Conservation (phyloP, 129 eudicot genomes). For the Oenanthe sinensis region DNA sequence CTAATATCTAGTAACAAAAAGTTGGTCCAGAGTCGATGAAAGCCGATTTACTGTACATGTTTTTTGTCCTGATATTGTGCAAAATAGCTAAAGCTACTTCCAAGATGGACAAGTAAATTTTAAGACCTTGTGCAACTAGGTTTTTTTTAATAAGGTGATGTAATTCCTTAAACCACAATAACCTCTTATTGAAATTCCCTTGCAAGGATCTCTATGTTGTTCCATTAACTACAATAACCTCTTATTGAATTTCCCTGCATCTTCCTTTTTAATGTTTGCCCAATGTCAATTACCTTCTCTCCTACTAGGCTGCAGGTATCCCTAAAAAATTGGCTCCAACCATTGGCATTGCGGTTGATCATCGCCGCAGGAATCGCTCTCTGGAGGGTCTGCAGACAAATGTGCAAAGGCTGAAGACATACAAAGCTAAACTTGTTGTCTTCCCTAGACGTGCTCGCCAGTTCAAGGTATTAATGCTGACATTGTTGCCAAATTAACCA, state of each 20-base stretch:
- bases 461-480: conserved; percentile 36
- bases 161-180: background rate
- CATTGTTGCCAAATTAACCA: background rate
- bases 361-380: conserved; percentile 67
- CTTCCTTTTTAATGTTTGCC: background rate
- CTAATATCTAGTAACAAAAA: too few species aligned
- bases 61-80: background rate
- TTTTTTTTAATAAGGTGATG: background rate
- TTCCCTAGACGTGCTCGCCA: conserved; percentile 71
- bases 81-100: background rate
- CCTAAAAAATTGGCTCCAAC: conserved; percentile 25
- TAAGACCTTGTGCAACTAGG: background rate
- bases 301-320: conserved; percentile 25
- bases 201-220: background rate
- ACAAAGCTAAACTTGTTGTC: conserved; percentile 74
- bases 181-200: background rate
- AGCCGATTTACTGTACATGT: background rate
- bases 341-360: conserved; percentile 34
- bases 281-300: background rate
- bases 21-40: background rate
- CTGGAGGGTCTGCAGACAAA: conserved; percentile 56
- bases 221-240: background rate
- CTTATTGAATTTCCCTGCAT: too few species aligned
- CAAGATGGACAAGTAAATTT: background rate
- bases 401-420: conserved; percentile 53